phyloP scores from a whole-genome alignment of 208 protist species.

The Leishmania martiniquensis region DNA sequence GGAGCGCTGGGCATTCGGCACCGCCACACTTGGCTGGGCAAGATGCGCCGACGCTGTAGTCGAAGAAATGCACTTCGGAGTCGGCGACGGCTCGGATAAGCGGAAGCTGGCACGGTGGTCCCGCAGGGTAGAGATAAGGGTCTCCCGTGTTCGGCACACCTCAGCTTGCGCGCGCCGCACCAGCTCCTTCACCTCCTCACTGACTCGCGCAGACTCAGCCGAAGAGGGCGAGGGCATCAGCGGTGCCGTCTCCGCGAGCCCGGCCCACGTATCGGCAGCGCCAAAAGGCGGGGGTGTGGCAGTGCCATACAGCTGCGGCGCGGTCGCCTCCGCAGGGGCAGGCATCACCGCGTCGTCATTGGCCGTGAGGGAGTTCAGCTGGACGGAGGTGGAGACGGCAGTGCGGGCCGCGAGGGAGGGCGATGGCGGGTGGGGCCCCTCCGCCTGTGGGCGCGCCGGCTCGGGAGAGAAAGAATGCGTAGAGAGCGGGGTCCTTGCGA shows the following conservation, averaged over 20 bases:
- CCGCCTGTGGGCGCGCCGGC: constrained; percentile 6
- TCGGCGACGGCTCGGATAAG: constrained; percentile 5
- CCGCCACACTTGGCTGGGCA: not conserved
- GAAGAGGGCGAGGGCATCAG: constrained; percentile 15
- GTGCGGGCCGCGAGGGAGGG: not conserved
- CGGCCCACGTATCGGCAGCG: not conserved
- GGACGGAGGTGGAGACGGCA: not conserved
- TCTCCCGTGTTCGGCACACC: constrained; percentile 70
- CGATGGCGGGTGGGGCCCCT: not conserved
- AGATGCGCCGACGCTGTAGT: not conserved
- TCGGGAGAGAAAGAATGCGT: constrained; percentile 12
- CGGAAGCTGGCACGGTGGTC: constrained; percentile 21
- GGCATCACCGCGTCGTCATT: not conserved
- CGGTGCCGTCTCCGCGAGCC: not conserved
- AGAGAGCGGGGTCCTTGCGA: not conserved
- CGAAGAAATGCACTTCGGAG: not conserved
- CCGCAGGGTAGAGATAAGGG: constrained; percentile 54
- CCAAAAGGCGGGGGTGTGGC: constrained; percentile 1
- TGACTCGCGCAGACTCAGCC: constrained; percentile 42
- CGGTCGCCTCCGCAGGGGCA: not conserved
- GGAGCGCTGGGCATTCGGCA: not conserved
- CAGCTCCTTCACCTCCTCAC: constrained; percentile 68
- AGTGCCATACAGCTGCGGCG: not conserved
- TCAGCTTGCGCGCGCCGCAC: constrained; percentile 68
- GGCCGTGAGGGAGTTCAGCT: constrained; percentile 3